Base-by-base conservation (phyloP, 2,329 filamentous ascomycete species). In the Penicillium sp. region DNA sequence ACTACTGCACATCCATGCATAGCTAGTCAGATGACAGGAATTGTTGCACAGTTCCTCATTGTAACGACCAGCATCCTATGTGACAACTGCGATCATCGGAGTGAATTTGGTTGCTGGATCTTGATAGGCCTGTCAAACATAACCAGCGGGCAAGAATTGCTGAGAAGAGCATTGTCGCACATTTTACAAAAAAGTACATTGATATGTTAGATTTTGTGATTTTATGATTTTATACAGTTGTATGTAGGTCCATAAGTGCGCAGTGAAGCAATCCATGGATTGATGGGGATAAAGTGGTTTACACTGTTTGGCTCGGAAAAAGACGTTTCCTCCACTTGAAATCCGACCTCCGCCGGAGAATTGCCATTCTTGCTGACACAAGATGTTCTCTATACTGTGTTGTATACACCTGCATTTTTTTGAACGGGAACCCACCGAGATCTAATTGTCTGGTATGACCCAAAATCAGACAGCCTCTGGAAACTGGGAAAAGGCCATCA, bases 341-440 rank as follows among this genome's bases (percentile, higher is more conserved):
- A 42, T 42, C 10, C 10, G 9, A 30, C n/a, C 47, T 18, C 47
- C 47, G 10, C 47, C 47, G 47, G 47, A 49, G 47, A 49, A 49
- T 49, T 49, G 2, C 47, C 38, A 26, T 30, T 42, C 38, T 49
- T 14, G 47, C 18, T 19, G 9, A n/a, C 5, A 9, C 5, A 10
- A 19, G n/a, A 19, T 8, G 16, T 19, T 9, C 36, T 19, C 36
- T 10, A n/a, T 38, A 2, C 32, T 13, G 13, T 34, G 9, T 14
- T 34, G 32, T 34, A 14, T 13, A 34, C 32, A 23, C 23, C 5
- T 23, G 23, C 23, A 23, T 23, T 23, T 3, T 3, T 23, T 23
- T 23, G 23, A 23, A 23, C 5, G 23, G 23, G 23, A 23, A 23
- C 5, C 23, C 23, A 23, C 5, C 3, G 23, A 23, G 5, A 23